Evolutionary conservation across 441 rosid genomes (phyloP), one percentile per base, ranked within the genome.

Genomic region (Kokia cookei): DNA sequence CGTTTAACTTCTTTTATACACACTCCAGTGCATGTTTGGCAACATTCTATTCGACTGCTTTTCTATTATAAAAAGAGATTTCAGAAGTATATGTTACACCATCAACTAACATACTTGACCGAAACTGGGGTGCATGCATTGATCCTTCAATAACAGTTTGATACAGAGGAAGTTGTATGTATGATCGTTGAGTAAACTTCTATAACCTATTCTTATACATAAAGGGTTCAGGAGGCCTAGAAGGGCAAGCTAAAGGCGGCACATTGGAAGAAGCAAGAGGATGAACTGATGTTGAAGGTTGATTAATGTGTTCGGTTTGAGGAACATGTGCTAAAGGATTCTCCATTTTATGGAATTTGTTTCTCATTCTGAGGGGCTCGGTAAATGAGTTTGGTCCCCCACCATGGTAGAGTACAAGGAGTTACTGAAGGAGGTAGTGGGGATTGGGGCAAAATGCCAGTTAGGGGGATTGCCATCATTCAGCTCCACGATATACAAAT

Each of bases 21-120:
- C 45, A 47, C 59, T 82, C 82, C 8, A 82, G 72, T 9, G 89
- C 90, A 50, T 84, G n/a, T 73, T 53, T 78, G 1, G 89, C 92
- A 74, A 62, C 89, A 71, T 82, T 87, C 48, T 84, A 83, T 22
- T 86, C 84, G 1, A 84, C 86, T 40, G 84, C 77, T 54, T 81
- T 88, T 26, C 81, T 73, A 7, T 19, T 64, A 76, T 0, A 51
- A 9, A 71, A 84, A 84, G 0, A 79, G 22, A 19, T 19, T 0
- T 19, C 22, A 19, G 22, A 19, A 19, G 22, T 19, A 19, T 19
- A 19, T 19, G 22, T 19, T 19, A 19, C 22, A 19, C 22, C 22
- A 19, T 19, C 22, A 19, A 19, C 22, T 19, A 19, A 19, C 22
- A 19, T 0, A 19, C 22, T 19, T 19, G 0, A 19, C 22, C 22